These are phyloP conservation scores for Astrothelium subdiscretum DNA, from an alignment of 495 filamentous ascomycete genomes.

Conservation along the genomic window DNA sequence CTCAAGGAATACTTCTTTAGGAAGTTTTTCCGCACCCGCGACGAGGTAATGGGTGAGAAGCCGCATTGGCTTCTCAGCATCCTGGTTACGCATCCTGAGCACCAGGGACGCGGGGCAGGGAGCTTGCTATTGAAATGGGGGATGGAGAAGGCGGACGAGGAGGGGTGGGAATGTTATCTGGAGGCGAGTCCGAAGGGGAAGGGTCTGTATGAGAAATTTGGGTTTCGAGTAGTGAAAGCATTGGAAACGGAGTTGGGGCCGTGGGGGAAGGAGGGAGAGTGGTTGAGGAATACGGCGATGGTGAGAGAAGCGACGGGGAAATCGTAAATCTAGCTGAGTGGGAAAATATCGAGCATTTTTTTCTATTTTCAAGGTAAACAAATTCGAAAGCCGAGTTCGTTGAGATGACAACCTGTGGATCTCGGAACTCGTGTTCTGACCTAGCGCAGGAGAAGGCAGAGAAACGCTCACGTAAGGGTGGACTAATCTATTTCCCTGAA, in stretches of 20 bases:
- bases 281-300: neutral
- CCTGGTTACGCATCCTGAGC: constrained; percentile 17
- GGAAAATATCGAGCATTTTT: too few species aligned
- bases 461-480: neutral
- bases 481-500: neutral
- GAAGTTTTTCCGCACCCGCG: constrained; percentile 5
- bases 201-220: constrained; percentile 15
- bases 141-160: constrained; percentile 17
- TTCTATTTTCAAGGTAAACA: too few species aligned
- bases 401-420: too few species aligned
- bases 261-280: neutral
- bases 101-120: constrained; percentile 23
- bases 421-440: too few species aligned
- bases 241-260: neutral
- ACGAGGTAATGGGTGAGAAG: constrained; percentile 6
- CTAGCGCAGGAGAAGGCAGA: neutral
- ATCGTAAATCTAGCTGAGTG: neutral
- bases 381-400: too few species aligned
- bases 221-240: constrained; percentile 7
- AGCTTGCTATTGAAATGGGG: constrained; percentile 23
- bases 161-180: constrained; percentile 13
- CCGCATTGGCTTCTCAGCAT: constrained; percentile 16
- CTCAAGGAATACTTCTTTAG: constrained; percentile 10
- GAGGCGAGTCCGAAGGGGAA: constrained; percentile 17
- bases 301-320: neutral